A percentile compares a stretch with the other conserved stretches of the same genome.
phyloP scores from a whole-genome alignment of 2,329 filamentous ascomycete genomes.

The Phyllosticta paracitricarpa region DNA sequence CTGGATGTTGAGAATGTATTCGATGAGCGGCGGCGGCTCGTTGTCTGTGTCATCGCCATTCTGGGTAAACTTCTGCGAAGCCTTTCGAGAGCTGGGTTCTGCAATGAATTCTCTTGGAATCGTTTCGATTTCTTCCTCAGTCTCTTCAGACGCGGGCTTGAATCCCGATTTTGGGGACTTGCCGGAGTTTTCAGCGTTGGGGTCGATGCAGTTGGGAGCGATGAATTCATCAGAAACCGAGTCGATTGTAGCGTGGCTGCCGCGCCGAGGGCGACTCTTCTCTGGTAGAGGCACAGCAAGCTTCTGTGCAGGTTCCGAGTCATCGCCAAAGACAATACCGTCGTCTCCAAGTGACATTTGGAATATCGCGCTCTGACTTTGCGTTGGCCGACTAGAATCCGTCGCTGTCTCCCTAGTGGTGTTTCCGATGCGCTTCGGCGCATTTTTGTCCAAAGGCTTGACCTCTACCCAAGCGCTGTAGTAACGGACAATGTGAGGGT shows the following conservation, averaged over 20 bases:
- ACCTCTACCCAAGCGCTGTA: slow-evolving; percentile 54
- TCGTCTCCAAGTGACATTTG: slow-evolving; percentile 4
- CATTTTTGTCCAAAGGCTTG: neutral
- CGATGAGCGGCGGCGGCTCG: neutral
- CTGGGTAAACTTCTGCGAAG: neutral
- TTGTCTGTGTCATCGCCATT: neutral
- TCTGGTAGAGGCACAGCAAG: neutral
- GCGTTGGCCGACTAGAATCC: neutral
- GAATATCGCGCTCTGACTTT: neutral
- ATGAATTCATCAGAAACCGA: slow-evolving; percentile 28
- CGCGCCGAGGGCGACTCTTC: neutral
- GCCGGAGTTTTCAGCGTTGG: neutral
- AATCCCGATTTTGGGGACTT: neutral
- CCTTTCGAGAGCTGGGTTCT: neutral
- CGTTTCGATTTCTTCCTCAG: slow-evolving; percentile 40
- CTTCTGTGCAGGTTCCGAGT: slow-evolving; percentile 12
- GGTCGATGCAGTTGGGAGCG: neutral
- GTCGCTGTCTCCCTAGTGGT: neutral
- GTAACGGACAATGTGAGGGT: slow-evolving; percentile 58
- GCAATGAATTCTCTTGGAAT: slow-evolving; percentile 26
- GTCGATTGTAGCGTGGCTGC: slow-evolving; percentile 16
- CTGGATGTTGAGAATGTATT: slow-evolving; percentile 43
- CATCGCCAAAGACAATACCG: slow-evolving; percentile 15
- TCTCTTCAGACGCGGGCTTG: slow-evolving; percentile 15
- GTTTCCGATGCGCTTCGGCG: neutral